Evolutionary conservation across 2,329 filamentous ascomycete genomes (phyloP), one percentile per base, ranked within the genome.

Genomic region (Cladosporium sp.): DNA sequence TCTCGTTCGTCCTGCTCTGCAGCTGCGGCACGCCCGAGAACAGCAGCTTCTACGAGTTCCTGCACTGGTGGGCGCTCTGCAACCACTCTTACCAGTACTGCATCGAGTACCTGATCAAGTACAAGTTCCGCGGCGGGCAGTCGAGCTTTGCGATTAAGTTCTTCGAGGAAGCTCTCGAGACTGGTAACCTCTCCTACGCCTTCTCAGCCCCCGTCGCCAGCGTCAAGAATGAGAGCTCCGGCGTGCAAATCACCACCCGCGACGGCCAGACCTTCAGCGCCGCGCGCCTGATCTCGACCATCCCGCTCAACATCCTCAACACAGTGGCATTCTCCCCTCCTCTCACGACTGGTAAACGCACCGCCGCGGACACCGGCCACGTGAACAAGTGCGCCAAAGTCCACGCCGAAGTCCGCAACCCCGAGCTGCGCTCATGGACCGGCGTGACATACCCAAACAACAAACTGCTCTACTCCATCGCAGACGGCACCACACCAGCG

Each of bases 351-450:
- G 36, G 74, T 11, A 71, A 71, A 28, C 68, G 71, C 15, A 66
- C 71, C 47, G 76, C 73, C 2, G 68, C 73, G 12, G 28, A 61
- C 1, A 30, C 58, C 1, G 74, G 73, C 3, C 74, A 78, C 58
- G 70, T 74, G 26, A 78, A 76, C 49, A 52, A 52, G 15, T 52
- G 71, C 11, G 67, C 72, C 6, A 78, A 77, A 54, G 70, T 76
- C 41, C 74, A 77, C 24, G 49, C 49, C 49, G 49, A 52, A 30
- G 49, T 52, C 1, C 49, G 49, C 49, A 52, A 52, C 28, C 49
- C 49, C 1, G 49, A 52, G 49, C 49, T 52, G 49, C 49, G 49
- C 14, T 52, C 49, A 0, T 52, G 49, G 49, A 52, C 49, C 12
- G 49, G 49, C 24, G 49, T 52, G 5, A 52, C 49, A 4, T 52